Conservation (phyloP, 352 stramenopile genomes). For the Globisporangium parvum region DNA sequence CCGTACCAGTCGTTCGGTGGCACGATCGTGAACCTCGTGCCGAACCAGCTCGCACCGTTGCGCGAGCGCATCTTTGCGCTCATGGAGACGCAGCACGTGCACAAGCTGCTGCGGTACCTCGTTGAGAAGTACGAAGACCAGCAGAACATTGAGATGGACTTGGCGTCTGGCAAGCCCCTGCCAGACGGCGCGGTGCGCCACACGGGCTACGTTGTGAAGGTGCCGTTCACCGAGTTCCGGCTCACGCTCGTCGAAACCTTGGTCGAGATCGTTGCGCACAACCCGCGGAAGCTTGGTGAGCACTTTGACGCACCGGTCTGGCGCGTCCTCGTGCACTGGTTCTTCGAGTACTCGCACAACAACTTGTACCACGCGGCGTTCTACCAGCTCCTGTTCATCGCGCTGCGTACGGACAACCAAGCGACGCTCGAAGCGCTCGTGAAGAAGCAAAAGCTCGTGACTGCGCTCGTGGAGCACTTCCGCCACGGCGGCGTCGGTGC, state of each 20-base stretch:
- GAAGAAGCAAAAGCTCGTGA: conserved; percentile 87
- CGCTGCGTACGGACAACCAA: conserved; percentile 81
- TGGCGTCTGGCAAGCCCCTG: conserved; percentile 52
- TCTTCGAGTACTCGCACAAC: conserved; percentile 90
- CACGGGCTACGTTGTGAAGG: conserved; percentile 84
- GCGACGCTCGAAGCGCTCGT: conserved; percentile 73
- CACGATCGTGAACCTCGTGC: conserved; percentile 80
- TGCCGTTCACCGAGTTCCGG: conserved; percentile 87
- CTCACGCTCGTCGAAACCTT: conserved; percentile 80
- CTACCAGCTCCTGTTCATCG: conserved; percentile 87
- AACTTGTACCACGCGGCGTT: conserved; percentile 89
- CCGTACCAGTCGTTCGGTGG: conserved; percentile 83
- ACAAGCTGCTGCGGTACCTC: conserved; percentile 62
- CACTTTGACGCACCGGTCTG: conserved; percentile 82
- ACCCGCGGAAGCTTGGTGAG: conserved; percentile 58
- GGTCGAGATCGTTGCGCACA: conserved; percentile 81
- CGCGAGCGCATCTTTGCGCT: conserved; percentile 68
- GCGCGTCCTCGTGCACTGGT: conserved; percentile 84
- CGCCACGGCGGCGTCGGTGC: conserved; percentile 43
- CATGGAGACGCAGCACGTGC: conserved; percentile 59
- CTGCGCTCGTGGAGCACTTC: conserved; percentile 80
- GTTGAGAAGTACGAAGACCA: conserved; percentile 74
- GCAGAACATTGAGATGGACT: conserved; percentile 73
- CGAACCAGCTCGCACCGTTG: conserved; percentile 71
- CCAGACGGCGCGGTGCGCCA: conserved; percentile 65